Evolutionary conservation across 2,329 filamentous ascomycete species (phyloP), one percentile per base, ranked within the genome.

Genomic region (Sporothrix variecibatus): DNA sequence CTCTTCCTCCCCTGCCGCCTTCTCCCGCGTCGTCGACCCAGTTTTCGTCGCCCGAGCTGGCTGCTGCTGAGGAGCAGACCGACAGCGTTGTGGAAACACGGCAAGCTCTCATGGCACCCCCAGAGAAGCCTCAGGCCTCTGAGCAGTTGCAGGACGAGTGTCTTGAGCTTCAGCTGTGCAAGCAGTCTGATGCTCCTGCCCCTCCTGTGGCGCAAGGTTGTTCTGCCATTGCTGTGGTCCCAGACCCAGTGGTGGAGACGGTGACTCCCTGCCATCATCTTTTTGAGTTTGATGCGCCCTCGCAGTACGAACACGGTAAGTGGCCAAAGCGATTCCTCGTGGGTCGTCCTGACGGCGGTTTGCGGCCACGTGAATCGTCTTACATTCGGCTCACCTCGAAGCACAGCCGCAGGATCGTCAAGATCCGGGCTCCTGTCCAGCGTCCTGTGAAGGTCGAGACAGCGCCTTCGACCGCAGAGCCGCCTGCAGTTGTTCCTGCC

Each of bases 241-340:
- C 34, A 12, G 60, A n/a, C 60, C 60, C 31, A 3, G 60, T 38
- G 34, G 60, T 40, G 31, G 34, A 64, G 60, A 40, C n/a, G 60
- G 40, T 23, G 23, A 67, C n/a, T 46, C 62, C 23, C 20, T n/a
- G 40, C n/a, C 34, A 43, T 46, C 11, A 67, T 17, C 40, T 67
- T 67, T 23, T 46, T 46, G 40, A 46, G 64, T 49, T 43, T 43
- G 64, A 23, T 53, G 28, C 46, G 28, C 67, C 31, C 67, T 23
- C 12, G 46, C 46, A 20, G 17, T 49, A 38, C 20, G 67, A 56
- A 34, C 8, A n/a, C 31, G 46, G 49, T n/a, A 40, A 56, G 49
- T 70, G 67, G 67, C 46, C 67, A 4, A 38, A n/a, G 46, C 46
- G 67, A 23, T 70, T 70, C 67, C 67, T 56, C 26, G 26, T 20